phyloP scores from a whole-genome alignment of 805 yeast species.

The Candida awuae region DNA sequence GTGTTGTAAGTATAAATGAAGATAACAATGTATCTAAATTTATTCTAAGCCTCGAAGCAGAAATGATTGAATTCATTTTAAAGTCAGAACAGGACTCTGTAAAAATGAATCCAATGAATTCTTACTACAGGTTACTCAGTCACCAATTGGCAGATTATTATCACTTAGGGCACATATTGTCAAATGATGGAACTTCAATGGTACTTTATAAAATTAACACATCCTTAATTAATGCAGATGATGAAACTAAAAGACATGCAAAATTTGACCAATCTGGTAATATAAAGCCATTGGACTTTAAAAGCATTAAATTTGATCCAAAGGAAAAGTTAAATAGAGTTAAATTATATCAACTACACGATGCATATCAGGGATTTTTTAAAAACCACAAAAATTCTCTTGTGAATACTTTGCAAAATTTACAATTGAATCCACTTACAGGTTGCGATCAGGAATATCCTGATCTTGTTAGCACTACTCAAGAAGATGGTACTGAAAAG shows the following conservation, averaged over 20 bases:
- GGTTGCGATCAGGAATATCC: background rate
- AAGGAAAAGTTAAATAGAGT: slow-evolving; percentile 27
- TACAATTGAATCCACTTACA: background rate
- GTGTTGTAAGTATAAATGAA: background rate
- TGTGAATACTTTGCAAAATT: background rate
- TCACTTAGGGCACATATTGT: slow-evolving; percentile 46
- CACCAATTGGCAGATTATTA: slow-evolving; percentile 69
- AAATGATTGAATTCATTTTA: slow-evolving; percentile 38
- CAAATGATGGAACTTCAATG: slow-evolving; percentile 45
- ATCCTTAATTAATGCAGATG: slow-evolving; percentile 30
- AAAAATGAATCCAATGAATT: slow-evolving; percentile 51
- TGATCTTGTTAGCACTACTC: no score
- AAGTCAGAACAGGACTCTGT: slow-evolving; percentile 32
- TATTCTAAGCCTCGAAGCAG: slow-evolving; percentile 41
- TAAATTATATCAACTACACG: no score
- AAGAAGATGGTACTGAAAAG: no score
- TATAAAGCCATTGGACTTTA: slow-evolving; percentile 26
- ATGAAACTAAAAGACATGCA: slow-evolving; percentile 25
- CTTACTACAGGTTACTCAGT: slow-evolving; percentile 57
- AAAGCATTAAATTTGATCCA: slow-evolving; percentile 26
- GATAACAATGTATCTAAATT: slow-evolving; percentile 36
- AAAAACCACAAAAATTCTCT: slow-evolving; percentile 7
- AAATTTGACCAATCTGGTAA: slow-evolving; percentile 27
- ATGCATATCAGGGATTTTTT: slow-evolving; percentile 21
- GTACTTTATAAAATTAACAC: slow-evolving; percentile 33